Conservation (phyloP, 352 stramenopile species). For the Pythium monospermum region DNA sequence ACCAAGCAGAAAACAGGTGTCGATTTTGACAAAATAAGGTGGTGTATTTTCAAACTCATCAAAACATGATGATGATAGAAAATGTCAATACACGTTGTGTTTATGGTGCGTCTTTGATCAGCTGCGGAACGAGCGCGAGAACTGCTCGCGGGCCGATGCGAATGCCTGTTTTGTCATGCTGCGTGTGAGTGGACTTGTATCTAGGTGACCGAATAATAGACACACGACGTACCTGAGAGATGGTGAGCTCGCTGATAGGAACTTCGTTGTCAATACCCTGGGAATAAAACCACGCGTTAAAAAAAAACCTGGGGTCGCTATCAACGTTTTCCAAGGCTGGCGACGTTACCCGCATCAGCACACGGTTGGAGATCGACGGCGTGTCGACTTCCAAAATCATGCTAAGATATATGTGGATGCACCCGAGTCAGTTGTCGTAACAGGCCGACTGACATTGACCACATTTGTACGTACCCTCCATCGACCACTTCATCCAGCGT, state of each 20-base stretch:
- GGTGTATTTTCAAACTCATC: constrained; percentile 18
- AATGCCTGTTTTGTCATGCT: constrained; percentile 73
- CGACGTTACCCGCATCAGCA: constrained; percentile 85
- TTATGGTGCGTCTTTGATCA: constrained; percentile 18
- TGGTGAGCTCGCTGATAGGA: constrained; percentile 80
- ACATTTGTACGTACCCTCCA: constrained; percentile 46
- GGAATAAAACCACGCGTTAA: constrained; percentile 3
- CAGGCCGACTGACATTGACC: neutral
- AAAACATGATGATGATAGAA: neutral
- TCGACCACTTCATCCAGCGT: constrained; percentile 90
- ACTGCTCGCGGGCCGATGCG: constrained; percentile 80
- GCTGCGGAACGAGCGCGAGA: constrained; percentile 86
- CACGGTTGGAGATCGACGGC: constrained; percentile 85
- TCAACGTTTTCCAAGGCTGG: neutral
- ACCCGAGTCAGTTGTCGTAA: neutral
- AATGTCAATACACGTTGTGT: constrained; percentile 16
- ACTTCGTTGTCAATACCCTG: constrained; percentile 87
- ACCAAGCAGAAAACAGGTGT: neutral
- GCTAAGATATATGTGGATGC: constrained; percentile 25
- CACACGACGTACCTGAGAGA: constrained; percentile 56
- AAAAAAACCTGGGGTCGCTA: neutral
- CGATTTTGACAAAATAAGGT: constrained; percentile 27
- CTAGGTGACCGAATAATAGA: too few relatives aligned
- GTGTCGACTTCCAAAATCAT: constrained; percentile 89
- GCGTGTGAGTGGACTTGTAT: neutral